Evolutionary conservation across 1,284 basidiomycete genomes (phyloP).

Genomic region (Anthracocystis setariae): DNA sequence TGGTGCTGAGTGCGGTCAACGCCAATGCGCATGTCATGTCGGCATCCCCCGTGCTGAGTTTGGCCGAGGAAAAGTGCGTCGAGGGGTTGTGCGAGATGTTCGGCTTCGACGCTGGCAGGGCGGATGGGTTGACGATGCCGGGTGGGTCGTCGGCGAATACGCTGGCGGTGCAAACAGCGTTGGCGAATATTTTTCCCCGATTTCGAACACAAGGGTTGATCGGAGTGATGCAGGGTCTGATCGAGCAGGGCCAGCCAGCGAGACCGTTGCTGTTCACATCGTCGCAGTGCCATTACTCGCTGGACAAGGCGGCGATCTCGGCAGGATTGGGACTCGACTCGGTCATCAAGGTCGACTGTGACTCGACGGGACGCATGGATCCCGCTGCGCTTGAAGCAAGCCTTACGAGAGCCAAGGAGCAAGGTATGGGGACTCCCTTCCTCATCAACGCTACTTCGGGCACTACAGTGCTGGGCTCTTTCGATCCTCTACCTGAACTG

Average conservation of each 20-base stretch:
- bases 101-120: slow-evolving; percentile 58
- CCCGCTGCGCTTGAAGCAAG: slow-evolving; percentile 43
- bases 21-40: slow-evolving; percentile 69
- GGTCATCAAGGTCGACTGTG: slow-evolving; percentile 66
- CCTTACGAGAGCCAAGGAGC: slow-evolving; percentile 20
- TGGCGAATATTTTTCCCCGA: slow-evolving; percentile 66
- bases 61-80: slow-evolving; percentile 62
- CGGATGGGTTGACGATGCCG: slow-evolving; percentile 65
- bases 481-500: slow-evolving; percentile 66
- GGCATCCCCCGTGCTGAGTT: slow-evolving; percentile 68
- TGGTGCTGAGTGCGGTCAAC: slow-evolving; percentile 68
- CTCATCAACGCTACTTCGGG: slow-evolving; percentile 70
- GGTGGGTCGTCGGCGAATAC: slow-evolving; percentile 69
- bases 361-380: slow-evolving; percentile 58
- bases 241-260: slow-evolving; percentile 20
- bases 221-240: slow-evolving; percentile 41
- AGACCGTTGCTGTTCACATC: slow-evolving; percentile 68
- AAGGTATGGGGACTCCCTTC: slow-evolving; percentile 62
- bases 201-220: slow-evolving; percentile 65
- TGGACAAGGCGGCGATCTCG: slow-evolving; percentile 69
- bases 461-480: slow-evolving; percentile 69
- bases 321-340: slow-evolving; percentile 67
- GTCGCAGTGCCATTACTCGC: slow-evolving; percentile 67
- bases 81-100: slow-evolving; percentile 52
- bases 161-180: slow-evolving; percentile 68